These are phyloP conservation scores for Penicillium arizonense DNA, from an alignment of 495 filamentous ascomycete genomes.

Conservation along the genomic window DNA sequence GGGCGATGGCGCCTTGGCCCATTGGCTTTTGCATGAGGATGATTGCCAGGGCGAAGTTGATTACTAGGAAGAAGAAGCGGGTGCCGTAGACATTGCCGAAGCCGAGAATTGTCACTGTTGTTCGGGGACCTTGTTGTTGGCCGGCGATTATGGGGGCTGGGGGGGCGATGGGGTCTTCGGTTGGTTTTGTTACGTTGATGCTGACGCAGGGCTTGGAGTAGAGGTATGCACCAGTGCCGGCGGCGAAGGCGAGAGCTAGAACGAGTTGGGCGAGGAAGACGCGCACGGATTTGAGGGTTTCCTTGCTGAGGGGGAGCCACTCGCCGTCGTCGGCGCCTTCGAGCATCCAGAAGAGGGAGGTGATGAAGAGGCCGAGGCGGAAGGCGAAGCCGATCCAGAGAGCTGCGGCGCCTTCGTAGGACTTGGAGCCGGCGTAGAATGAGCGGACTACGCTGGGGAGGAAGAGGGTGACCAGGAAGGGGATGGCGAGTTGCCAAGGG, in stretches of 20 bases:
- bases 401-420: constrained; percentile 80
- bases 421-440: constrained; percentile 73
- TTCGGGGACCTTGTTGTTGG: constrained; percentile 32
- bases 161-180: constrained; percentile 30
- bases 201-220: constrained; percentile 75
- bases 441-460: constrained; percentile 77
- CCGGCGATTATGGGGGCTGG: constrained; percentile 31
- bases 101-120: constrained; percentile 76
- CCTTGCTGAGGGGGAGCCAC: constrained; percentile 68
- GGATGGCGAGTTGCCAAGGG: constrained; percentile 82
- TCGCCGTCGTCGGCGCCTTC: constrained; percentile 87
- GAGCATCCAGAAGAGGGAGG: constrained; percentile 82
- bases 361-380: constrained; percentile 70
- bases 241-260: constrained; percentile 63
- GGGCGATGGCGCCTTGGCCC: constrained; percentile 78
- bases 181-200: constrained; percentile 44
- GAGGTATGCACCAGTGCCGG: constrained; percentile 66
- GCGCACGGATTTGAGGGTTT: constrained; percentile 69
- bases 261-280: constrained; percentile 73
- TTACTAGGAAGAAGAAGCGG: constrained; percentile 80
- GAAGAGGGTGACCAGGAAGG: constrained; percentile 67
- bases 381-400: constrained; percentile 81
- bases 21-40: constrained; percentile 90
- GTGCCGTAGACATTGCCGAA: constrained; percentile 92
- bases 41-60: constrained; percentile 71